These are phyloP conservation scores for Pseudoscleropodium purum DNA, from an alignment of 225 moss, liverwort and hornwort genomes.

Conservation along the genomic window DNA sequence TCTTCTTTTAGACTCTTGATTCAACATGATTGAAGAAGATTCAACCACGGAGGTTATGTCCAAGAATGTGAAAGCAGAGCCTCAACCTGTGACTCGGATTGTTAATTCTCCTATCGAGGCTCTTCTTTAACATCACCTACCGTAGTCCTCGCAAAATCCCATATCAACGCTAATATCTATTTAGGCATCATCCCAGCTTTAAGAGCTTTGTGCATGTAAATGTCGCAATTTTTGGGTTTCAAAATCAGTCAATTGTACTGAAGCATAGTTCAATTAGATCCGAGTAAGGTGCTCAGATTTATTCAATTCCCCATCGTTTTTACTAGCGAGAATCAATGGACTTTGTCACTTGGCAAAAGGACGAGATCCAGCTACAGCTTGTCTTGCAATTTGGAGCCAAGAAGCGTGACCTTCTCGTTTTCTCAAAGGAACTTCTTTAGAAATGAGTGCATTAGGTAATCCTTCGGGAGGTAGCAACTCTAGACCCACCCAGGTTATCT, in stretches of 20 bases:
- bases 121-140: background rate
- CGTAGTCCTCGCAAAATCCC: background rate
- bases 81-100: background rate
- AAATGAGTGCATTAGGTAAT: background rate
- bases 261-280: background rate
- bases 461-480: background rate
- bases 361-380: background rate
- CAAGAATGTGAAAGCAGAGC: background rate
- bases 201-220: background rate
- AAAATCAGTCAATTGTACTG: background rate
- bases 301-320: background rate
- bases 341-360: conserved; percentile 1
- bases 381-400: conserved; percentile 36
- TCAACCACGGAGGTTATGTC: background rate
- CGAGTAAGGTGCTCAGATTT: background rate
- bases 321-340: background rate
- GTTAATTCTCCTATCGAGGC: background rate
- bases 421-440: background rate
- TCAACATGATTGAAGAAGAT: background rate
- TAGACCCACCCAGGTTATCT: background rate
- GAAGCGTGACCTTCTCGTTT: conserved; percentile 9
- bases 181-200: background rate
- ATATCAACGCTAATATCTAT: background rate
- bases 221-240: background rate
- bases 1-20: background rate